Percentiles rank a stretch among this genome's conserved stretches.
Evolutionary conservation across 2,329 filamentous ascomycete species (phyloP).

Genomic region (Fonsecaea multimorphosa): DNA sequence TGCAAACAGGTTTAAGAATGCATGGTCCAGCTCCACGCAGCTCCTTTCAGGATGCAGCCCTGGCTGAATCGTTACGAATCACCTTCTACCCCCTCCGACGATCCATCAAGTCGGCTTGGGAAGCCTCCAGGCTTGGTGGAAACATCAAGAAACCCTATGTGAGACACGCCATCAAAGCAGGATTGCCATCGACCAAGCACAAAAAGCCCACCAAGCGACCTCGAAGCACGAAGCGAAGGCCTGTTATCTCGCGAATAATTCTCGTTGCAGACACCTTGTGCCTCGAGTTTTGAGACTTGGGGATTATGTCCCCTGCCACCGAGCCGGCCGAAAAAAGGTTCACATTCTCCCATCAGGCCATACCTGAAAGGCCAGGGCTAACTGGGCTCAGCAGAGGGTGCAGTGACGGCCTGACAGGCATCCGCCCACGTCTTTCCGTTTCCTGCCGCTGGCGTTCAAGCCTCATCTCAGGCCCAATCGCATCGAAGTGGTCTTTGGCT

Average conservation of each 20-base stretch:
- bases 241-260: slow-evolving; percentile 6
- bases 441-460: slow-evolving; percentile 17
- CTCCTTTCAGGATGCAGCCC: slow-evolving; percentile 2
- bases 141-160: slow-evolving; percentile 30
- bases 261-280: slow-evolving; percentile 11
- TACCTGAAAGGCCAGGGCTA: slow-evolving; percentile 7
- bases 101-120: slow-evolving; percentile 21
- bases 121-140: slow-evolving; percentile 14
- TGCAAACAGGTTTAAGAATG: slow-evolving; percentile 16
- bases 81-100: slow-evolving; percentile 7
- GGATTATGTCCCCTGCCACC: slow-evolving; percentile 27
- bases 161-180: slow-evolving; percentile 29
- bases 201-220: slow-evolving; percentile 8
- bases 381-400: slow-evolving; percentile 19
- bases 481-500: slow-evolving; percentile 7
- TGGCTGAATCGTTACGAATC: slow-evolving; percentile 34
- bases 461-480: slow-evolving; percentile 26
- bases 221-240: slow-evolving; percentile 5
- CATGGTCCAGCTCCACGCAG: slow-evolving; percentile 13
- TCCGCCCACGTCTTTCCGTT: slow-evolving; percentile 1
- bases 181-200: not conserved
- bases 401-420: slow-evolving; percentile 19
- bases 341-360: slow-evolving; percentile 1
- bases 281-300: slow-evolving; percentile 11
- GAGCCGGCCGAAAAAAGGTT: not conserved